Conservation (phyloP, 805 yeast genomes). For the Tetrapisispora arboricola region DNA sequence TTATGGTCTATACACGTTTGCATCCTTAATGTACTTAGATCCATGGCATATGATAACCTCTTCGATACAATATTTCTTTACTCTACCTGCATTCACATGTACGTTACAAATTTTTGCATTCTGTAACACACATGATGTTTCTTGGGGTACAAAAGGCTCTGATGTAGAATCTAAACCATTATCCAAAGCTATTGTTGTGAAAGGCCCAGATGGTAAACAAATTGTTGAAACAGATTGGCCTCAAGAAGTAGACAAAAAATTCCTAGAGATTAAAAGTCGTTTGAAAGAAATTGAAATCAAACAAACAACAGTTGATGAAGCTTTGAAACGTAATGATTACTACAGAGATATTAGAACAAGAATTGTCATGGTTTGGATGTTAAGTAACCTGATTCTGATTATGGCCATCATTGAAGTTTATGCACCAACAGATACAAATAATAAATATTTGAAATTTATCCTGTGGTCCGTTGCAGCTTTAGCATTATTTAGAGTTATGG, state of each 20-base stretch:
- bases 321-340: conserved; percentile 56
- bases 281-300: conserved; percentile 27
- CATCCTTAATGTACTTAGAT: conserved; percentile 78
- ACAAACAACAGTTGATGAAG: conserved; percentile 22
- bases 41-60: conserved; percentile 96
- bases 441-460: conserved; percentile 72
- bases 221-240: conserved; percentile 52
- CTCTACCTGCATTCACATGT: conserved; percentile 87
- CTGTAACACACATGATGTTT: conserved; percentile 95
- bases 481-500: conserved; percentile 72
- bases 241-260: conserved; percentile 31
- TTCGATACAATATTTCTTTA: conserved; percentile 73
- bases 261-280: conserved; percentile 29
- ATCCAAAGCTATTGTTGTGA: conserved; percentile 73
- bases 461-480: conserved; percentile 88
- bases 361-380: conserved; percentile 92
- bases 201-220: conserved; percentile 73
- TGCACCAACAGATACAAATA: conserved; percentile 51
- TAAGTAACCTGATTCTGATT: conserved; percentile 67
- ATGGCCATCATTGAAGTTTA: conserved; percentile 85
- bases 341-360: conserved; percentile 91
- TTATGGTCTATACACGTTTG: conserved; percentile 75
- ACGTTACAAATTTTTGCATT: conserved; percentile 92
- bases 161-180: conserved; percentile 57
- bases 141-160: conserved; percentile 99